Conservation (phyloP, 345 rosid species). For the Populus alba region DNA sequence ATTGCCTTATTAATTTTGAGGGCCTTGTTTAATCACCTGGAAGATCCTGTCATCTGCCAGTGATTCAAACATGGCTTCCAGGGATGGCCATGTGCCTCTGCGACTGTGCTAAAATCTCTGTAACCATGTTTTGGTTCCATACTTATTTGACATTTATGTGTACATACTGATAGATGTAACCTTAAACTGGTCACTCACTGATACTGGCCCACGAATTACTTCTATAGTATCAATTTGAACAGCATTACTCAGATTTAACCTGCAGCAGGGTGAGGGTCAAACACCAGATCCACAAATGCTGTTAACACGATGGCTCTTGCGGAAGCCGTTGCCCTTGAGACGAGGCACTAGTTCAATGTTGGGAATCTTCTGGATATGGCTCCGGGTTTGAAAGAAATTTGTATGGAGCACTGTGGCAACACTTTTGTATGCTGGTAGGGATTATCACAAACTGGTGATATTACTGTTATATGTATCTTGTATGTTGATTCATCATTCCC, state of each 20-base stretch:
- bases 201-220: constrained; percentile 30
- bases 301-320: not conserved
- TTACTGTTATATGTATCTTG: not conserved
- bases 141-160: constrained; percentile 19
- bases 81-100: constrained; percentile 20
- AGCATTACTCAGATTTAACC: constrained; percentile 15
- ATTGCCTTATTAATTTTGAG: constrained; percentile 1
- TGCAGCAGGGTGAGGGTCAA: constrained; percentile 10
- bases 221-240: constrained; percentile 18
- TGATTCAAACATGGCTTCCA: constrained; percentile 12
- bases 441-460: not conserved
- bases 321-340: not conserved
- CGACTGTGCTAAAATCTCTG: constrained; percentile 8
- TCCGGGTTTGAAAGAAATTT: not conserved
- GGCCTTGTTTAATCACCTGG: constrained; percentile 1
- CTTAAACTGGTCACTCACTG: constrained; percentile 25
- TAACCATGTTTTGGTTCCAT: constrained; percentile 21
- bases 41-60: constrained; percentile 3
- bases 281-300: not conserved
- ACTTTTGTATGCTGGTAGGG: not conserved
- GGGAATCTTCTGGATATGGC: not conserved
- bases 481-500: too few species aligned
- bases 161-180: constrained; percentile 40
- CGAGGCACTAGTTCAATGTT: not conserved
- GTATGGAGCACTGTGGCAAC: not conserved